Evolutionary conservation across 441 rosid species (phyloP).

Genomic region (Lepidium campestre): DNA sequence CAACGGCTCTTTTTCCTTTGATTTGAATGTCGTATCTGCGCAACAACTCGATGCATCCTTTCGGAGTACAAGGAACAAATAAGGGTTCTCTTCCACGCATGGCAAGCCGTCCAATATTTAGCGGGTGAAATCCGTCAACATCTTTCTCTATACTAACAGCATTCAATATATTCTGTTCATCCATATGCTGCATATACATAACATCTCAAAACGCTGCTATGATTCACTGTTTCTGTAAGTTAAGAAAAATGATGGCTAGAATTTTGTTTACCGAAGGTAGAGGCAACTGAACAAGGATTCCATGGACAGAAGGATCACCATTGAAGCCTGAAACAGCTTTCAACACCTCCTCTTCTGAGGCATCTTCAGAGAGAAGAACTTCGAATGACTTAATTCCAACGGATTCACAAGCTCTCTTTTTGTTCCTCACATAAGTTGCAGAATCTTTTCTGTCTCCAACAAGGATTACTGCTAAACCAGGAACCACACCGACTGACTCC

Average conservation of each 20-base stretch:
- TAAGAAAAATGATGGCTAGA: background rate
- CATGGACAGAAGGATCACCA: conserved; percentile 66
- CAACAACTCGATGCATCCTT: conserved; percentile 86
- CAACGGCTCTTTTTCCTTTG: conserved; percentile 84
- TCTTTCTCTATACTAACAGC: conserved; percentile 80
- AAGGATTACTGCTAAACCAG: conserved; percentile 81
- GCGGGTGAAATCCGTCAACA: conserved; percentile 86
- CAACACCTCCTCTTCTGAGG: conserved; percentile 62
- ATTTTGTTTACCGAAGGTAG: conserved; percentile 46
- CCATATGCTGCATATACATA: conserved; percentile 54
- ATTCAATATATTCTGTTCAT: conserved; percentile 69
- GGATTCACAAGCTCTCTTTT: conserved; percentile 86
- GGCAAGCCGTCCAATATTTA: conserved; percentile 78
- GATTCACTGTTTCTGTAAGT: background rate
- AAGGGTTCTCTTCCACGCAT: conserved; percentile 84
- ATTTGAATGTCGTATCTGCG: conserved; percentile 63
- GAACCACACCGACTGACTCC: conserved; percentile 59
- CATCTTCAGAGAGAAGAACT: conserved; percentile 46
- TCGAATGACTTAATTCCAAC: conserved; percentile 74
- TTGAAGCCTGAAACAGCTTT: conserved; percentile 53
- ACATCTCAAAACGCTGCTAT: background rate
- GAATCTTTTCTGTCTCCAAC: conserved; percentile 86
- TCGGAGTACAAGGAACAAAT: conserved; percentile 85
- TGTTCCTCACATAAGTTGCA: conserved; percentile 77
- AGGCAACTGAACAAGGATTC: conserved; percentile 91